A percentile compares a stretch with the other conserved stretches of the same genome.
These are phyloP conservation scores for Leccinum olivaceopallidum DNA, from an alignment of 768 basidiomycete species.

Conservation along the genomic window DNA sequence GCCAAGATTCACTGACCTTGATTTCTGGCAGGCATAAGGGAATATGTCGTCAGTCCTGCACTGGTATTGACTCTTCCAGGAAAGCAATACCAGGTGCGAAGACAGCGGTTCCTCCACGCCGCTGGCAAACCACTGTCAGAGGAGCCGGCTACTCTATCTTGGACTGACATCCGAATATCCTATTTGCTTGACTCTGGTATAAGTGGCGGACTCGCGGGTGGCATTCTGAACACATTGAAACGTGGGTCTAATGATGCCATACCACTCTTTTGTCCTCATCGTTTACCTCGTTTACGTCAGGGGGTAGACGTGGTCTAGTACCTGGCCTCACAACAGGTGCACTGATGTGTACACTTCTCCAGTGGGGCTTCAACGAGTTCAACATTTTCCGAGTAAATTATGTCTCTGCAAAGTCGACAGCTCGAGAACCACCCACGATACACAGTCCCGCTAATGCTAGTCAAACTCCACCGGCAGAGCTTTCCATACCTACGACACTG, in stretches of 20 bases:
- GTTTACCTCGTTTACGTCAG: constrained; percentile 37
- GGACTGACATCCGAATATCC: constrained; percentile 55
- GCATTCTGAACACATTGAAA: constrained; percentile 55
- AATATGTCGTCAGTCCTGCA: constrained; percentile 70
- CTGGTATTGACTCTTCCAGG: constrained; percentile 47
- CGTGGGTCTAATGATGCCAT: constrained; percentile 39
- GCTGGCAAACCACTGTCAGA: constrained; percentile 17
- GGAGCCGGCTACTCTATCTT: constrained; percentile 33
- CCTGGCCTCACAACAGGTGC: constrained; percentile 64
- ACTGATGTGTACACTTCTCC: constrained; percentile 58
- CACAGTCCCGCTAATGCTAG: not conserved
- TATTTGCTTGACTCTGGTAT: constrained; percentile 70
- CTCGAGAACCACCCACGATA: not conserved
- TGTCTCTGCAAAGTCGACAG: constrained; percentile 36
- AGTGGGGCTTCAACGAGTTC: constrained; percentile 72
- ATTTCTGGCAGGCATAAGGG: constrained; percentile 58
- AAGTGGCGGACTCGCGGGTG: constrained; percentile 71
- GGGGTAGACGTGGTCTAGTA: constrained; percentile 55
- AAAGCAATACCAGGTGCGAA: constrained; percentile 46
- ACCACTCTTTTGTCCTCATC: constrained; percentile 2
- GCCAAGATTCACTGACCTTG: not conserved
- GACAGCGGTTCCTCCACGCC: constrained; percentile 32
- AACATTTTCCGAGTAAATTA: constrained; percentile 59
- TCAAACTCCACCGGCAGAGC: constrained; percentile 4
- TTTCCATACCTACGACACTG: constrained; percentile 5